Evolutionary conservation across 2,329 filamentous ascomycete genomes (phyloP), one percentile per base, ranked within the genome.

Genomic region (Akanthomyces dipterigenus): DNA sequence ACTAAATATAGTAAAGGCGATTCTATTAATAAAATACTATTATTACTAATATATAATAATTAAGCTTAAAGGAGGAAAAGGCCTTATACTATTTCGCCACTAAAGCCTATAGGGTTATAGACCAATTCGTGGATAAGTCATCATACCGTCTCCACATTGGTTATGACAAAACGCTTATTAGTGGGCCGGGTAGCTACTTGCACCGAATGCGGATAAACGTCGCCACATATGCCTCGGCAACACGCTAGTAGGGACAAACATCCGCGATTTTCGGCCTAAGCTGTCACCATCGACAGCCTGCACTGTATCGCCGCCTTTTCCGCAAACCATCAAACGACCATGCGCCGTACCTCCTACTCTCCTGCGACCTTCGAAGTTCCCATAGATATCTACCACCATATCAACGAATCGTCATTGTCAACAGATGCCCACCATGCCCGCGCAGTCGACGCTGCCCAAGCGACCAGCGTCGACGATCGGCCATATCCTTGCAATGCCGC

Each of bases 401-500:
- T 12, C 3, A 12, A 9, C 20, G 5, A 16, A 22, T 26, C 26
- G 14, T 20, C 3, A 20, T 42, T 16, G 22, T 16, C 24, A 18
- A 24, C 22, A 14, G 26, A 20, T 22, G 43, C 38, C 11, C 31
- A 56, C 65, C 1, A 62, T 62, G 61, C 61, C 61, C 34, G 34
- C 40, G 36, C 61, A 62, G 50, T 55, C 61, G 55, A 59, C 61
- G 55, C 49, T 50, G 31, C 54, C 60, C 20, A 57, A 62, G 54
- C 53, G 51, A 31, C 48, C 67, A 40, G 66, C 65, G 9, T 66
- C 70, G 26, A 67, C 70, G 20, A 60, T 69, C n/a, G 69, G 69
- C 38, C 69, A 70, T 53, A 68, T 82, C 64, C 76, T 88, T 53
- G 79, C 83, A 46, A 74, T 86, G 68, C 85, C 87, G 54, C 81